phyloP scores from a whole-genome alignment of 108 stramenopile species.

The Nitzschia inconspicua region DNA sequence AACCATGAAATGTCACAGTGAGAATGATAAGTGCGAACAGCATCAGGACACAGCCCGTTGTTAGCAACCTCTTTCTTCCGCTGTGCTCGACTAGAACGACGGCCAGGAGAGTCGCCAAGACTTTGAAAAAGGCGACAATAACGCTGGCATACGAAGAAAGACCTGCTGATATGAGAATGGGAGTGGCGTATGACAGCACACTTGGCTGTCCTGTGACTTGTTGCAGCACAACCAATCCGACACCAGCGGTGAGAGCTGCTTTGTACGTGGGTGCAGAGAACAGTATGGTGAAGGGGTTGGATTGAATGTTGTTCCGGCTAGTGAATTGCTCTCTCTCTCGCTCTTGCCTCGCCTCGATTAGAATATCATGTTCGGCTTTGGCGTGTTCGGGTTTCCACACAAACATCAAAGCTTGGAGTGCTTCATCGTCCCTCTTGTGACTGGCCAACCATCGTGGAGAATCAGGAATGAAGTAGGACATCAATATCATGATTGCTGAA shows the following conservation, averaged over 20 bases:
- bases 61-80: slow-evolving; percentile 50
- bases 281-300: neutral
- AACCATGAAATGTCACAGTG: slow-evolving; percentile 34
- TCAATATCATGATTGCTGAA: neutral
- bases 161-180: slow-evolving; percentile 53
- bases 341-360: neutral
- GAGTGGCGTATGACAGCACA: slow-evolving; percentile 61
- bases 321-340: neutral
- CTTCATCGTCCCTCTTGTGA: slow-evolving; percentile 10
- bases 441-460: slow-evolving; percentile 21
- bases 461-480: slow-evolving; percentile 12
- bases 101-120: slow-evolving; percentile 49
- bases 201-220: slow-evolving; percentile 73
- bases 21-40: slow-evolving; percentile 39
- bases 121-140: slow-evolving; percentile 53
- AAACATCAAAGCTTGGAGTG: slow-evolving; percentile 21
- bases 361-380: neutral
- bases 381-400: slow-evolving; percentile 19
- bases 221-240: slow-evolving; percentile 61
- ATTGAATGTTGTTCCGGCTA: neutral
- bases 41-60: slow-evolving; percentile 48
- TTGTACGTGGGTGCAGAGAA: slow-evolving; percentile 23
- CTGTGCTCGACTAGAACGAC: slow-evolving; percentile 44
- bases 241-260: slow-evolving; percentile 36
- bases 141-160: slow-evolving; percentile 27